Base-by-base conservation (phyloP, 2,329 filamentous ascomycete genomes). In the Beauveria bassiana region DNA sequence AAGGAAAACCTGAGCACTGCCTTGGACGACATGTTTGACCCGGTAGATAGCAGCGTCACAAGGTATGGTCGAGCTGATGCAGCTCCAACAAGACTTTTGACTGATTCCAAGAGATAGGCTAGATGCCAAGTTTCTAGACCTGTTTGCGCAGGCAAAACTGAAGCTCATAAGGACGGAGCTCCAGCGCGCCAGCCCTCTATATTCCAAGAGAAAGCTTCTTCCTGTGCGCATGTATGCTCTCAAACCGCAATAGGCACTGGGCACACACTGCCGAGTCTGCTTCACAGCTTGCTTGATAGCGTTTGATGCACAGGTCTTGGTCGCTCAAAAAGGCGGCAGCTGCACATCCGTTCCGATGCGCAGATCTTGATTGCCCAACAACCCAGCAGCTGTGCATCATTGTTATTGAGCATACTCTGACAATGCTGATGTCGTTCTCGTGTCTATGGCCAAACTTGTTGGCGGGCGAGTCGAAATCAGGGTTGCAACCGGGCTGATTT, bases 171-270 rank as follows among this genome's bases (percentile, higher is more conserved):
- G 78, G 70, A 86, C 83, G 0, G 90, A 95, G 71, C 67, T 90
- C 54, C 90, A 96, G 74, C 82, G 80, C 43, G 90, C 90, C 0
- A 86, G 95, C 18, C 72, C 70, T 53, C 85, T 86, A 1, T 84
- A 82, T 50, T 80, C 81, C 49, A 51, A 59, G 0, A 61, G 42
- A 7, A 62, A 64, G 5, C 71, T 96, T 38, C 87, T 87, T 66
- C 89, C 90, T 0, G 88, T 96, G 24, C 83, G 85, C 68, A 88
- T 88, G 72, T 96, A 92, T 74, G 92, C 90, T 1, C 74, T 96
- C 66, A 85, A 83, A 67, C 57, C 47, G 14, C 57, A 16, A 52
- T 43, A 50, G 7, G 22, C 12, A 26, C 6, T 6, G 6, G 0
- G 14, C 14, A 16, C 22, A 26, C 3, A 5, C 20, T 14, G 7